Base-by-base conservation (phyloP, 805 yeast species). In the Tetrapisispora iriomotensis region DNA sequence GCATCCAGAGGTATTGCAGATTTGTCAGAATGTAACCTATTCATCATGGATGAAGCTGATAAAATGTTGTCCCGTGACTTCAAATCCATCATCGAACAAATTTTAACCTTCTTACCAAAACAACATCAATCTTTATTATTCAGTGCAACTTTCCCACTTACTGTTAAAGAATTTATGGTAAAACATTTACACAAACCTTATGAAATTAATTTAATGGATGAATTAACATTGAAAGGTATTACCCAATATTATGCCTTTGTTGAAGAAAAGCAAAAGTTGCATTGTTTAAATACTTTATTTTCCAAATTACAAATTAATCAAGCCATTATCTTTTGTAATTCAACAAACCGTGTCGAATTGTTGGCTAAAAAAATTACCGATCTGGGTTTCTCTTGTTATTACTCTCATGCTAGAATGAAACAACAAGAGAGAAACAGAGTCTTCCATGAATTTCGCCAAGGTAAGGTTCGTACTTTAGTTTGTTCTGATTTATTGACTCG, bases 1-100 rank as follows among this genome's bases (percentile, higher is more conserved):
- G 96, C 96, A 6, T 74, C 87, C 24, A 81, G 95, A 68, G 71
- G 74, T 39, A 71, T 90, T 40, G 95, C 95, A 10, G 94, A 90
- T 58, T 74, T 92, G 44, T 77, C 84, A 40, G 82, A 81, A 45
- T 85, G 95, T 65, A 79, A 82, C 33, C 70, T 85, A 61, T 87
- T 92, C 60, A 79, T 94, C 39, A 87, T 92, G 96, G 98, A 92
- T 64, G 98, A 92, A 71, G 98, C 98, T 42, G 98, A 92, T 65
- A 92, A 92, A 64, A 84, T 92, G 82, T 74, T 92, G 44, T 77
- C 92, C 28, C 77, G 85, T 51, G 98, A 92, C 56, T 92, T 92
- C 64, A 82, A 82, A 50, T 74, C 76, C 26, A 79, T 88, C 41
- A 84, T 90, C 47, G 94, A 84, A 61, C 94, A 85, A 61, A 82